A percentile compares a stretch with the other conserved stretches of the same genome.
These are phyloP conservation scores for Chlamydomonas reinhardtii DNA, from an alignment of 163 green algal species.

Conservation along the genomic window DNA sequence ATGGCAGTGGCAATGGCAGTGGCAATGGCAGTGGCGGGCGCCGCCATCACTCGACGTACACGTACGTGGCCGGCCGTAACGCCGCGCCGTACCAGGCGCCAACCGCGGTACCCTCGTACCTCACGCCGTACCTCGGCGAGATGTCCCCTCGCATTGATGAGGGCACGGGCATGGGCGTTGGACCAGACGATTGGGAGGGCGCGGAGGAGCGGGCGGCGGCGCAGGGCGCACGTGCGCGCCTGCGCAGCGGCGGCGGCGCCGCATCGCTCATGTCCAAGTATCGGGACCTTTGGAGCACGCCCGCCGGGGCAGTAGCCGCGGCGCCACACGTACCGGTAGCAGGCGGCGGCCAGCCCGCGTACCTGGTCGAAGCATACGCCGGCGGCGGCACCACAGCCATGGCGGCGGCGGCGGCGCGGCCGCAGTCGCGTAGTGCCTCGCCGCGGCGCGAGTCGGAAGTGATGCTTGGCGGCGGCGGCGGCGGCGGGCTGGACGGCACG, in stretches of 20 bases:
- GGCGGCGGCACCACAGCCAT: neutral
- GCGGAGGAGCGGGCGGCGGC: neutral
- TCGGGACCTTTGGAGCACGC: neutral
- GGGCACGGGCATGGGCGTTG: neutral
- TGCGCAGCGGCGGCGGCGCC: slow-evolving; percentile 6
- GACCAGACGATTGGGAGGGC: neutral
- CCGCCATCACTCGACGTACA: slow-evolving; percentile 10
- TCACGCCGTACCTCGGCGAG: neutral
- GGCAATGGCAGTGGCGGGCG: slow-evolving; percentile 4
- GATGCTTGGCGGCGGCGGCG: too few relatives aligned
- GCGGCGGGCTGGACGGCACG: too few relatives aligned
- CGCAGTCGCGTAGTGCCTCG: neutral
- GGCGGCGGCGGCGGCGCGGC: neutral
- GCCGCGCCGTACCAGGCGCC: too few relatives aligned
- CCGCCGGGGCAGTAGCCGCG: neutral
- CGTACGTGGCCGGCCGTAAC: neutral
- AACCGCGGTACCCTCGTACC: neutral
- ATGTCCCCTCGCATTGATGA: neutral
- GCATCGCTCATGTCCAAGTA: neutral
- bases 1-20: neutral
- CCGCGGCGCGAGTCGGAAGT: neutral
- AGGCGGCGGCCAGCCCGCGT: neutral
- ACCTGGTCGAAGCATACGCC: neutral
- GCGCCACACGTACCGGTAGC: neutral
- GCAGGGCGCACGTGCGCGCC: neutral